phyloP scores from a whole-genome alignment of 306 rosid genomes.

The Acacia confusa region DNA sequence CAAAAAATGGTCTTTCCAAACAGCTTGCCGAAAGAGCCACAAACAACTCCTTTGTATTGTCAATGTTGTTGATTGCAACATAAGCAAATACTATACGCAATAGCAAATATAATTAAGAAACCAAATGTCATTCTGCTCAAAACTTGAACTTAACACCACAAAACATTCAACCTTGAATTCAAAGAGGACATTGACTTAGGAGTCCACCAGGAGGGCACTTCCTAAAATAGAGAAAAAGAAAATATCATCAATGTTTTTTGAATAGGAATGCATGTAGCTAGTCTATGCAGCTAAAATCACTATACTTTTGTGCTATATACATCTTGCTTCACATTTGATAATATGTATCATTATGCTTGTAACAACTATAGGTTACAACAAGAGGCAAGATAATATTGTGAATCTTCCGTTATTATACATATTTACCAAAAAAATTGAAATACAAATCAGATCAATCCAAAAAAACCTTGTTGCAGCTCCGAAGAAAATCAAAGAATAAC shows the following conservation, averaged over 20 bases:
- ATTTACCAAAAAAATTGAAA: neutral
- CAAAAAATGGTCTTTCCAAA: too few relatives aligned
- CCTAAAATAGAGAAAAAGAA: slow-evolving; percentile 44
- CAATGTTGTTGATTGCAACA: too few relatives aligned
- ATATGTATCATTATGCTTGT: neutral
- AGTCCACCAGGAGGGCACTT: slow-evolving; percentile 66
- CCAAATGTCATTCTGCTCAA: too few relatives aligned
- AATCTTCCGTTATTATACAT: slow-evolving; percentile 11
- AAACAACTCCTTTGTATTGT: too few relatives aligned
- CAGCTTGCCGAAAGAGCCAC: too few relatives aligned
- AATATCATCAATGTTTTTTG: neutral
- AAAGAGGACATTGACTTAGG: slow-evolving; percentile 52
- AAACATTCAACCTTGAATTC: too few relatives aligned
- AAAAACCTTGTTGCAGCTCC: neutral
- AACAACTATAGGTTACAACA: neutral
- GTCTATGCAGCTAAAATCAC: slow-evolving; percentile 14
- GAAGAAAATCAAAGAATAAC: too few relatives aligned
- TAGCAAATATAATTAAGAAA: too few relatives aligned
- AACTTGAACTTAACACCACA: too few relatives aligned
- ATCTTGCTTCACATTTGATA: slow-evolving; percentile 21
- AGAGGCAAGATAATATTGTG: neutral
- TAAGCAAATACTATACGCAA: too few relatives aligned
- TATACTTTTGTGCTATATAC: neutral
- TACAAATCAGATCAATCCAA: slow-evolving; percentile 12
- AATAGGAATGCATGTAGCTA: slow-evolving; percentile 7